phyloP scores from a whole-genome alignment of 2,329 filamentous ascomycete species.

The Lojkania enalia region DNA sequence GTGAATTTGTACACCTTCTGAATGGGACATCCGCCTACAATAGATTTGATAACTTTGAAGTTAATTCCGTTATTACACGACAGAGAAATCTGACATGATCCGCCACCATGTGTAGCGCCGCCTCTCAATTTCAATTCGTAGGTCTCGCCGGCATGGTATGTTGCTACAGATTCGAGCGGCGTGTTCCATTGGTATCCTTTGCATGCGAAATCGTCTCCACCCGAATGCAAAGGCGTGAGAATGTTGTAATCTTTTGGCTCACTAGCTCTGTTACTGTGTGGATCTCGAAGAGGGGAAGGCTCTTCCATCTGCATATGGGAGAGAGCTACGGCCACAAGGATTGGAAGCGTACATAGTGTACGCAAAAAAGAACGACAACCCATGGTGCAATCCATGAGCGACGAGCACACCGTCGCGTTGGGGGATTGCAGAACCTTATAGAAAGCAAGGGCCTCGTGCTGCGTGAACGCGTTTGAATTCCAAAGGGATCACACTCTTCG shows the following conservation, averaged over 20 bases:
- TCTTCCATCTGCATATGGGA: slow-evolving; percentile 61
- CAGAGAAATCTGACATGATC: slow-evolving; percentile 75
- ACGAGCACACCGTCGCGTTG: slow-evolving; percentile 1
- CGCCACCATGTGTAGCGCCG: slow-evolving; percentile 64
- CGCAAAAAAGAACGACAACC: slow-evolving; percentile 19
- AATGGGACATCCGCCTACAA: slow-evolving; percentile 61
- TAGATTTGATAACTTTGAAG: slow-evolving; percentile 70
- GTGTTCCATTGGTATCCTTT: slow-evolving; percentile 65
- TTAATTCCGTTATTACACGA: slow-evolving; percentile 71
- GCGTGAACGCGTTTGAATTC: slow-evolving; percentile 33
- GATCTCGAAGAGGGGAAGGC: slow-evolving; percentile 58
- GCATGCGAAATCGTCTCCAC: slow-evolving; percentile 73
- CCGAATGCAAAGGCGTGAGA: slow-evolving; percentile 64
- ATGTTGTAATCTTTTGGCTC: slow-evolving; percentile 68
- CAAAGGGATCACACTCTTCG: slow-evolving; percentile 9
- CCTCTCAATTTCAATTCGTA: slow-evolving; percentile 69
- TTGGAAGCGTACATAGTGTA: slow-evolving; percentile 25
- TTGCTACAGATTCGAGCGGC: slow-evolving; percentile 59
- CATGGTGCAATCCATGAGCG: slow-evolving; percentile 26
- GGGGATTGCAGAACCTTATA: slow-evolving; percentile 4
- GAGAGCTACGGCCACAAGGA: slow-evolving; percentile 21
- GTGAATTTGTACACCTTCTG: slow-evolving; percentile 64
- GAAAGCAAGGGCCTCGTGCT: slow-evolving; percentile 12
- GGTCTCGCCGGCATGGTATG: slow-evolving; percentile 63
- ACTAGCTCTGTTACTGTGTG: slow-evolving; percentile 48